Evolutionary conservation across 2,329 filamentous ascomycete species (phyloP), one percentile per base, ranked within the genome.

Genomic region (Penicillium thymicola): DNA sequence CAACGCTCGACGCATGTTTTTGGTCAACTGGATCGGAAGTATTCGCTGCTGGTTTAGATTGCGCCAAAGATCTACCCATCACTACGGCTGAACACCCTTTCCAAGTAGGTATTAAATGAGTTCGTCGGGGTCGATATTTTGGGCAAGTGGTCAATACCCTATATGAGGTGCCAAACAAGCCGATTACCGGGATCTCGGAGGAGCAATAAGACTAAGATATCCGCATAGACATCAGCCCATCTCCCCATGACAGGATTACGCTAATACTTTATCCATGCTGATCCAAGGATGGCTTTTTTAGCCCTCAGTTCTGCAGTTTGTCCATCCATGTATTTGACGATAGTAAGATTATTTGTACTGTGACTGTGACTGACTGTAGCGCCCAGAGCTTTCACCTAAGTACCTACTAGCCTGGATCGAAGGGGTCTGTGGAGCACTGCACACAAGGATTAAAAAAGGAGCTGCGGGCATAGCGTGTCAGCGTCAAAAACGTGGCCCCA

Each of bases 351-450:
- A 16, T 34, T 23, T 23, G 28, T n/a, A 23, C 9, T 43, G 75
- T 79, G 32, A 80, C 77, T 2, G 72, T 75, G 1, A 68, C 79
- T 79, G 32, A 80, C 77, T 2, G 72, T 75, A 0, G 69, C 79
- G 43, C 70, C 79, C 5, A 77, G 73, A 11, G 78, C 76, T n/a
- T 80, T 79, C 54, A 79, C 76, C 0, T 73, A 59, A 79, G 79
- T 58, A 79, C 76, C 0, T 76, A 74, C 0, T 79, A 80, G 49
- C 77, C 77, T 27, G 78, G 76, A 14, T 76, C 80, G 51, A 86
- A 87, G 64, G 83, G 82, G 34, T 81, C 83, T 3, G 78, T 86
- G 37, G 83, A 86, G 67, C 81, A 85, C 68, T 80, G 85, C 72
- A 81, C 79, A 3, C 77, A 82, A 27, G 74, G 79, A 2, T 70